Percentiles rank a stretch among this genome's conserved stretches.
These are phyloP conservation scores for Eragrostis nindensis DNA, from an alignment of 176 grass and related monocot species.

Conservation along the genomic window DNA sequence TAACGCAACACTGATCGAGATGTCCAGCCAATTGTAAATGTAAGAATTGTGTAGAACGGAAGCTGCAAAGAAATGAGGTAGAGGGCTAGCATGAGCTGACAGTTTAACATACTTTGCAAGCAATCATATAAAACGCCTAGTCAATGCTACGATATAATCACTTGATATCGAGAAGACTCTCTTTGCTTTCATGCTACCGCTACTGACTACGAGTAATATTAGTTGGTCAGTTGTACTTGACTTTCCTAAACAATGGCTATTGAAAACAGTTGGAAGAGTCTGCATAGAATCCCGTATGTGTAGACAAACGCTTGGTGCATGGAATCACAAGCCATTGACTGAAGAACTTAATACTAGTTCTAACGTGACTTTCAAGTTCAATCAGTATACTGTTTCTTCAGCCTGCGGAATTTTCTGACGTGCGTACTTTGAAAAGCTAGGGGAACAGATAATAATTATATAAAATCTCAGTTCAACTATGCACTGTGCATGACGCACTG, in stretches of 20 bases:
- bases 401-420: not conserved
- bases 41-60: not conserved
- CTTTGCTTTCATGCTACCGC: slow-evolving; percentile 4
- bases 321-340: not conserved
- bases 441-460: not conserved
- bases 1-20: not conserved
- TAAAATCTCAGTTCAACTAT: not conserved
- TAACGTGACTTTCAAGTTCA: not conserved
- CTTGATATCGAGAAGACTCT: not conserved
- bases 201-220: not conserved
- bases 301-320: not conserved
- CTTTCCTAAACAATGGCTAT: not conserved
- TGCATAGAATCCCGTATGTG: not conserved
- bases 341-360: not conserved
- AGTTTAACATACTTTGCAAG: not conserved
- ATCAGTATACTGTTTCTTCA: not conserved
- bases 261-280: not conserved
- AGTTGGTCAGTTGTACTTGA: not conserved
- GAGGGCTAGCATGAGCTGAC: not conserved
- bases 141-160: not conserved
- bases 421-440: not conserved
- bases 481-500: not conserved
- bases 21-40: not conserved
- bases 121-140: not conserved
- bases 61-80: not conserved